Conservation (phyloP, 805 yeast genomes). For the Teunomyces aglyptinius region DNA sequence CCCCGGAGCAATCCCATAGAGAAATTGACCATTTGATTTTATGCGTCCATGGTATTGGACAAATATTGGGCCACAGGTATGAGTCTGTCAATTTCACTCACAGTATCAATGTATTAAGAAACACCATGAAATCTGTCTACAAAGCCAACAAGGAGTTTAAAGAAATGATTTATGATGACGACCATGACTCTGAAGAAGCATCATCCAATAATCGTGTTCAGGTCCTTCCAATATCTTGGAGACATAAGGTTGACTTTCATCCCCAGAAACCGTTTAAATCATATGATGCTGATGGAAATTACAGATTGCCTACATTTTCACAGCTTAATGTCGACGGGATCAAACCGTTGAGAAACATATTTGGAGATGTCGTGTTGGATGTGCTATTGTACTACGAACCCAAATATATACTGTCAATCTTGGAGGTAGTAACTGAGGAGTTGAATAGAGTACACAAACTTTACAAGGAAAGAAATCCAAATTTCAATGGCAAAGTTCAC, state of each 20-base stretch:
- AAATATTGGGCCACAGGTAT: constrained; percentile 71
- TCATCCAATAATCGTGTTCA: constrained; percentile 61
- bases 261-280: constrained; percentile 42
- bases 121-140: constrained; percentile 53
- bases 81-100: constrained; percentile 86
- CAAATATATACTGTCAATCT: constrained; percentile 57
- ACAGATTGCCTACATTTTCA: constrained; percentile 57
- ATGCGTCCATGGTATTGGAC: constrained; percentile 97
- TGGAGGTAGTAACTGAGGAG: constrained; percentile 58
- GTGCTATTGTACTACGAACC: constrained; percentile 76
- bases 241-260: constrained; percentile 69
- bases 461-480: constrained; percentile 63
- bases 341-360: constrained; percentile 67
- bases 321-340: constrained; percentile 79
- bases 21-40: constrained; percentile 64
- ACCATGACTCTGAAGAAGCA: constrained; percentile 13
- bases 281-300: constrained; percentile 35
- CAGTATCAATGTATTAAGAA: constrained; percentile 66
- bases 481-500: constrained; percentile 77
- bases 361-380: constrained; percentile 87
- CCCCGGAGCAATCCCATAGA: constrained; percentile 21
- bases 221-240: constrained; percentile 89
- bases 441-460: constrained; percentile 60
- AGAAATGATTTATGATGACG: constrained; percentile 28
- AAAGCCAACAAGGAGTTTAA: constrained; percentile 38